Conservation (phyloP, 1,139 yeast species). For the Sugiyamaella castrensis region DNA sequence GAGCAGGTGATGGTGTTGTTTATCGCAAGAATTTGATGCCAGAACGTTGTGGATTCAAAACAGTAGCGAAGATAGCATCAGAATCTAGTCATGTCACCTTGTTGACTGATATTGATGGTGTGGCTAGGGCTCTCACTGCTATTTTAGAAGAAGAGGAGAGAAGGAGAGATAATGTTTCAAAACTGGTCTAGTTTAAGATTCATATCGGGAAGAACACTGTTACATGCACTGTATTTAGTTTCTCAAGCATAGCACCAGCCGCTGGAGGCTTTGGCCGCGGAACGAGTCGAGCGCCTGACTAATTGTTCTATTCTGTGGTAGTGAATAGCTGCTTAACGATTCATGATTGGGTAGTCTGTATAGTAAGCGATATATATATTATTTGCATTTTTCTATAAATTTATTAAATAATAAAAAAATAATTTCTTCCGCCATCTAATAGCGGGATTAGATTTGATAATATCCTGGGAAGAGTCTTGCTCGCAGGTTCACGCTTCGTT, state of each 20-base stretch:
- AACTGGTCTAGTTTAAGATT: too few relatives aligned
- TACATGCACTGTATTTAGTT: neutral
- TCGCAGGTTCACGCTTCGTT: too few relatives aligned
- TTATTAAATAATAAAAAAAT: too few relatives aligned
- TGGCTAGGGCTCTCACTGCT: constrained; percentile 67
- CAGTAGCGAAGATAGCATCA: constrained; percentile 65
- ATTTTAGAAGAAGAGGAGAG: constrained; percentile 38
- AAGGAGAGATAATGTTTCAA: neutral
- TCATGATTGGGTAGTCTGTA: too few relatives aligned
- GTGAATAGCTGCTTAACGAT: neutral
- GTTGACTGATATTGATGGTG: constrained; percentile 66
- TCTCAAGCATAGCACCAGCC: constrained; percentile 1
- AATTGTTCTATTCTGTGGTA: neutral
- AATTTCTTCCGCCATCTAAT: too few relatives aligned
- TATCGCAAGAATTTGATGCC: constrained; percentile 84
- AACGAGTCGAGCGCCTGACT: too few relatives aligned
- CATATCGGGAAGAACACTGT: neutral
- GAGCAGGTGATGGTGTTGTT: constrained; percentile 92
- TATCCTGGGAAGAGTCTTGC: too few relatives aligned
- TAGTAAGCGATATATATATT: too few relatives aligned
- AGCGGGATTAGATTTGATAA: too few relatives aligned
- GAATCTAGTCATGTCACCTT: constrained; percentile 75
- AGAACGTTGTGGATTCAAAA: constrained; percentile 60
- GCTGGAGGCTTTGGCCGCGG: too few relatives aligned
- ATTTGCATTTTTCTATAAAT: too few relatives aligned